phyloP scores from a whole-genome alignment of 1,284 basidiomycete species.

The Porogramme epimiltina region DNA sequence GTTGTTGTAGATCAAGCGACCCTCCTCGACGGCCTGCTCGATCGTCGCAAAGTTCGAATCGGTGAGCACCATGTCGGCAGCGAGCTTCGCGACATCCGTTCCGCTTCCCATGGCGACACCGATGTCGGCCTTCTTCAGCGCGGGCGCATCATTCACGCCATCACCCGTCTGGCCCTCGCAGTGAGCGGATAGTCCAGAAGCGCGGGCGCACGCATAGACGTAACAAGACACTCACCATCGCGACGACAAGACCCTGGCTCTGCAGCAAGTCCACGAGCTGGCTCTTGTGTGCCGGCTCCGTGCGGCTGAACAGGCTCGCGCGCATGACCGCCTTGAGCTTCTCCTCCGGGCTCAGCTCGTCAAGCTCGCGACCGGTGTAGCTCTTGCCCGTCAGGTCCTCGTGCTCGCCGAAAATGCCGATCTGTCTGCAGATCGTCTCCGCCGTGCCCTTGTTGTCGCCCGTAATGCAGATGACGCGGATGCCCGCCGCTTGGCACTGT shows the following conservation, averaged over 20 bases:
- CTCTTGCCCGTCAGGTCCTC: slow-evolving; percentile 91
- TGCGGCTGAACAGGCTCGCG: slow-evolving; percentile 90
- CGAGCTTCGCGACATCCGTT: slow-evolving; percentile 97
- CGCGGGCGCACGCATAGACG: no score
- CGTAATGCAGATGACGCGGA: slow-evolving; percentile 96
- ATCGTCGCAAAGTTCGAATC: slow-evolving; percentile 93
- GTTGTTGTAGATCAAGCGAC: slow-evolving; percentile 97
- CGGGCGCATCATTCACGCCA: slow-evolving; percentile 97
- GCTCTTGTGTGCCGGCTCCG: slow-evolving; percentile 94
- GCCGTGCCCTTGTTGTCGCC: slow-evolving; percentile 99
- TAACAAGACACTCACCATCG: slow-evolving; percentile 71
- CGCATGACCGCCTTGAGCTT: slow-evolving; percentile 85
- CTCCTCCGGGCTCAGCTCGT: slow-evolving; percentile 77
- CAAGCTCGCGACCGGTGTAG: slow-evolving; percentile 93
- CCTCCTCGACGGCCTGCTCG: slow-evolving; percentile 94
- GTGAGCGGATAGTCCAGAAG: slow-evolving; percentile 6
- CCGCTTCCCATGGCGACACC: slow-evolving; percentile 99
- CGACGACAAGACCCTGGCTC: slow-evolving; percentile 90
- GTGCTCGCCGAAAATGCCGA: slow-evolving; percentile 86
- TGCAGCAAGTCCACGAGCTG: slow-evolving; percentile 97
- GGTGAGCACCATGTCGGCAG: slow-evolving; percentile 95
- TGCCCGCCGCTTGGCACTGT: slow-evolving; percentile 91
- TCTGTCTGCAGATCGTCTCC: slow-evolving; percentile 94
- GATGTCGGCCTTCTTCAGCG: slow-evolving; percentile 96
- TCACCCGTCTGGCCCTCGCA: slow-evolving; percentile 92